Base-by-base conservation (phyloP, 441 rosid species). In the Pelargonium cotyledonis region DNA sequence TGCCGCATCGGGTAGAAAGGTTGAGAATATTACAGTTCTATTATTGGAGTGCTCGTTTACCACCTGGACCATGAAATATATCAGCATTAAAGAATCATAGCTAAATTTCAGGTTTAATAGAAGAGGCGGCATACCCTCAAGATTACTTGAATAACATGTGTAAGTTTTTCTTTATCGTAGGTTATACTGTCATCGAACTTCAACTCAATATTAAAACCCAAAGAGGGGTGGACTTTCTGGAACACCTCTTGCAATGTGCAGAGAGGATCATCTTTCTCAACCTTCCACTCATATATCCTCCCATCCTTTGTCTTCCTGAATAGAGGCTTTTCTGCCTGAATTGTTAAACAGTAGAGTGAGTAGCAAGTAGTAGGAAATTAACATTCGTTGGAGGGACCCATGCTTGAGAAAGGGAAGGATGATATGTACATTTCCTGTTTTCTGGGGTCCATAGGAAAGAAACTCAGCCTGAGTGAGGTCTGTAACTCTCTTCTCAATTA, bases 1-100 rank as follows among this genome's bases (percentile, higher is more conserved):
- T 53, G 82, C 85, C 0, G 81, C 89, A 69, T 87, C 89, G 40
- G 91, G 91, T 31, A 85, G 88, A 74, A 87, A 87, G 85, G 84
- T 85, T 0, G 89, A 87, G 74, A 87, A 80, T 19, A 82, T 63
- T 23, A 84, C 57, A 2, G 80, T 68, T 43, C 89, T 80, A 66
- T 72, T 73, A 68, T 73, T 70, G 0, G 82, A 80, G 69, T 77
- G 71, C 38, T 80, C 75, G 69, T 65, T 51, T 26, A 82, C 84
- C 6, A 85, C 85, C 88, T 86, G 66, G 0, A 57, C 57, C 23
- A 63, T n/a, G 60, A 31, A 67, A 63, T 44, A 68, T 31, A 69
- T 3, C 51, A 46, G 14, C 1, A 2, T 46, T 46, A 11, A n/a
- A 53, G 58, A 53, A 12, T n/a, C 3, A 1, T n/a, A 53, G 19